Conservation (phyloP, 352 stramenopile species). For the Peronospora belbahrii region DNA sequence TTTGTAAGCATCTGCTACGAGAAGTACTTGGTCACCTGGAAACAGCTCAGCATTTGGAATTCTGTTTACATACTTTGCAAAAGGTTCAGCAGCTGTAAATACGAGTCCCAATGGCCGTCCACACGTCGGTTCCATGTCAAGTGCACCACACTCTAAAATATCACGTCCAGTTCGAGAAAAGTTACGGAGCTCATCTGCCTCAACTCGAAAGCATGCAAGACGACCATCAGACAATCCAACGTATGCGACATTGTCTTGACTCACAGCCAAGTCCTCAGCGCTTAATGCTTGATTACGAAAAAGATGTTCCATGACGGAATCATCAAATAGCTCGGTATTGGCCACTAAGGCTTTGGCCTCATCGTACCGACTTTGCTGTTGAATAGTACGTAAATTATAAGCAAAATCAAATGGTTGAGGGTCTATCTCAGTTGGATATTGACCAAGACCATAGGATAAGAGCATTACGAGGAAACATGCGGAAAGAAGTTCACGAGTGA, state of each 20-base stretch:
- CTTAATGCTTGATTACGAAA: slow-evolving; percentile 32
- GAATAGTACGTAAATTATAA: slow-evolving; percentile 32
- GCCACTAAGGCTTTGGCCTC: slow-evolving; percentile 11
- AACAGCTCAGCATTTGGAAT: slow-evolving; percentile 41
- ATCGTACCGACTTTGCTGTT: slow-evolving; percentile 35
- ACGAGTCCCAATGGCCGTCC: slow-evolving; percentile 43
- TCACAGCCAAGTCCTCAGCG: slow-evolving; percentile 40
- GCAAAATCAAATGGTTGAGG: slow-evolving; percentile 25
- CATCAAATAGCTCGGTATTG: slow-evolving; percentile 20
- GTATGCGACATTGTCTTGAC: slow-evolving; percentile 37
- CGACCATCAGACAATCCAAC: slow-evolving; percentile 47
- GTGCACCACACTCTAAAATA: slow-evolving; percentile 20
- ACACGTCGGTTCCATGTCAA: slow-evolving; percentile 36
- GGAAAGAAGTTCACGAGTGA: slow-evolving; percentile 43
- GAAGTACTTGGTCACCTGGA: slow-evolving; percentile 38
- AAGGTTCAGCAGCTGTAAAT: slow-evolving; percentile 33
- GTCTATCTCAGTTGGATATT: slow-evolving; percentile 34
- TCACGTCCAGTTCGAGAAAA: slow-evolving; percentile 43
- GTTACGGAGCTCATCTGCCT: slow-evolving; percentile 29
- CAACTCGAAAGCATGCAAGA: slow-evolving; percentile 32
- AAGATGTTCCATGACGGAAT: slow-evolving; percentile 22
- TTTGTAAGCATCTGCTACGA: slow-evolving; percentile 56
- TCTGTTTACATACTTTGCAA: slow-evolving; percentile 34
- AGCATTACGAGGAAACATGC: slow-evolving; percentile 43
- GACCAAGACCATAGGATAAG: slow-evolving; percentile 42